phyloP scores from a whole-genome alignment of 306 rosid species.

The Luffa acutangula region DNA sequence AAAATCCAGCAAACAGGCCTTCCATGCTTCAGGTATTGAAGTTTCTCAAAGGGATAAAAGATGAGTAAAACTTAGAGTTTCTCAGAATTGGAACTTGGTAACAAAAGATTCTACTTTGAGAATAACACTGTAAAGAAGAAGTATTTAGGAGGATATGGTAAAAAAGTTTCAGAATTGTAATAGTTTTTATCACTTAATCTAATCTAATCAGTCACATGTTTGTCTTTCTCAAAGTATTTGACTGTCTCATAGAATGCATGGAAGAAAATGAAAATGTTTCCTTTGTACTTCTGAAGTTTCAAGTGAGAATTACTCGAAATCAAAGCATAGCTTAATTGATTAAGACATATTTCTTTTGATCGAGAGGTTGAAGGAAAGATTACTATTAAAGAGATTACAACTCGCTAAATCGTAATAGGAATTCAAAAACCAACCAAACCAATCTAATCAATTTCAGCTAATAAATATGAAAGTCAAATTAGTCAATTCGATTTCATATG shows the following conservation, averaged over 20 bases:
- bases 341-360: no score
- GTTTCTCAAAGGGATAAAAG: slow-evolving; percentile 61
- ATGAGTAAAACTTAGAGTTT: slow-evolving; percentile 23
- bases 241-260: background rate
- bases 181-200: slow-evolving; percentile 2
- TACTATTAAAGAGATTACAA: no score
- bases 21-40: slow-evolving; percentile 86
- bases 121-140: slow-evolving; percentile 9
- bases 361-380: no score
- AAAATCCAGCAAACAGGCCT: slow-evolving; percentile 84
- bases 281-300: background rate
- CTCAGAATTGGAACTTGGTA: background rate
- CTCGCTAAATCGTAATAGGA: no score
- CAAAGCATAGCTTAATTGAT: no score
- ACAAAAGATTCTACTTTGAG: background rate
- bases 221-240: background rate
- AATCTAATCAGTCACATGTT: background rate
- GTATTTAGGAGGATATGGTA: slow-evolving; percentile 1
- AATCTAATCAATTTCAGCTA: no score
- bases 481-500: no score
- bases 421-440: background rate
- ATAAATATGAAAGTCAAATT: no score
- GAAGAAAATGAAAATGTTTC: no score
- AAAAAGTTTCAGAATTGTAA: background rate
- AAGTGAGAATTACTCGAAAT: no score